phyloP scores from a whole-genome alignment of 2,329 filamentous ascomycete genomes.

The Cercospora sp. region DNA sequence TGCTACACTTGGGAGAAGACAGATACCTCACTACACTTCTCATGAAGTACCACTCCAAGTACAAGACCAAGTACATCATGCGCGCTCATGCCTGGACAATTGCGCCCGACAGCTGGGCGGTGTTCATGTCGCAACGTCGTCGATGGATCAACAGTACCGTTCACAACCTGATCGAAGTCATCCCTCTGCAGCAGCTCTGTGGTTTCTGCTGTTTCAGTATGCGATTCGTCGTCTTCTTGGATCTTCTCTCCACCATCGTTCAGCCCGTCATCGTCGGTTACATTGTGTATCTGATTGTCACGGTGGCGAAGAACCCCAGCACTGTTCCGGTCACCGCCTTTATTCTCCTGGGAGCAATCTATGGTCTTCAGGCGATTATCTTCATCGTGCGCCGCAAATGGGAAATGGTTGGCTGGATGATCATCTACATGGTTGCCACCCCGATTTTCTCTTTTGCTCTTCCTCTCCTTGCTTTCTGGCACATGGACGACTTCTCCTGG shows the following conservation, averaged over 20 bases:
- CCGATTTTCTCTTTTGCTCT: constrained; percentile 89
- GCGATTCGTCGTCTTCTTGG: constrained; percentile 95
- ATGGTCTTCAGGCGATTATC: constrained; percentile 89
- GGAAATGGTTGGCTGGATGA: constrained; percentile 99
- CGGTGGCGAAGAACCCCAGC: constrained; percentile 61
- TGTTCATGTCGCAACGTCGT: constrained; percentile 97
- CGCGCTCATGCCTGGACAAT: constrained; percentile 94
- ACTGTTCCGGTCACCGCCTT: constrained; percentile 82
- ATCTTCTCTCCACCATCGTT: constrained; percentile 86
- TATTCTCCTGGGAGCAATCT: constrained; percentile 89
- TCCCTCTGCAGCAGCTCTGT: constrained; percentile 89
- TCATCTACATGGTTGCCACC: constrained; percentile 88
- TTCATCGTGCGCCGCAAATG: constrained; percentile 96
- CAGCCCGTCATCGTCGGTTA: constrained; percentile 91
- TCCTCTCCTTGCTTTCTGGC: constrained; percentile 94
- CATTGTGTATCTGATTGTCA: constrained; percentile 83
- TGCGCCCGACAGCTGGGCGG: constrained; percentile 87
- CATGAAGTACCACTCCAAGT: constrained; percentile 86
- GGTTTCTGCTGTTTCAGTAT: constrained; percentile 99
- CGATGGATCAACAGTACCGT: constrained; percentile 99
- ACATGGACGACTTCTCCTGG: constrained; percentile 99
- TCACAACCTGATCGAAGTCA: constrained; percentile 94
- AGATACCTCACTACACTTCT: constrained; percentile 93
- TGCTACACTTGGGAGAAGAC: constrained; percentile 95
- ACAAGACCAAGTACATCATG: constrained; percentile 98